Conservation (phyloP, 2,329 filamentous ascomycete genomes). For the Stagonosporopsis chrysanthemi region DNA sequence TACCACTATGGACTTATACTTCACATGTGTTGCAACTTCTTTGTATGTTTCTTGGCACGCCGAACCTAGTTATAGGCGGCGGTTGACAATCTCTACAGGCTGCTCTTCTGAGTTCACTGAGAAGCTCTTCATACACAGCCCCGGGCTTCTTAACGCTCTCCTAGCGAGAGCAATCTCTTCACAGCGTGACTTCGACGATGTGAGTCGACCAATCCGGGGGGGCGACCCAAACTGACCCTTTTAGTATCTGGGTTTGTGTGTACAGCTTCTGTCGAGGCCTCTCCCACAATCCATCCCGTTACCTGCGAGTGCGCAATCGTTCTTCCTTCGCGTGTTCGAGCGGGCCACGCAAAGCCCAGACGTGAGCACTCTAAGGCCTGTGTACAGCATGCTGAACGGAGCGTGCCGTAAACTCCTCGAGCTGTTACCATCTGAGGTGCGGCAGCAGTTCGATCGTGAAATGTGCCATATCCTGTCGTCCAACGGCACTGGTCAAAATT, state of each 20-base stretch:
- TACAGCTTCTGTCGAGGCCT: slow-evolving; percentile 42
- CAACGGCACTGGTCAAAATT: slow-evolving; percentile 29
- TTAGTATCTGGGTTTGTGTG: slow-evolving; percentile 42
- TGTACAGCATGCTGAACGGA: slow-evolving; percentile 47
- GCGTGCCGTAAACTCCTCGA: slow-evolving; percentile 43
- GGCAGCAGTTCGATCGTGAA: slow-evolving; percentile 37
- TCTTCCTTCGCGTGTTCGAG: slow-evolving; percentile 46
- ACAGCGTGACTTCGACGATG: slow-evolving; percentile 40
- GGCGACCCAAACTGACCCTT: background rate
- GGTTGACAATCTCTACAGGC: slow-evolving; percentile 24
- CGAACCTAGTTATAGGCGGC: slow-evolving; percentile 9
- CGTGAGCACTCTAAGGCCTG: slow-evolving; percentile 34
- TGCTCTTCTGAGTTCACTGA: slow-evolving; percentile 42
- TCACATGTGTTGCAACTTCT: slow-evolving; percentile 59
- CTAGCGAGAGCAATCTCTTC: slow-evolving; percentile 44
- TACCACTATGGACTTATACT: slow-evolving; percentile 61
- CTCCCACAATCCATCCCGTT: slow-evolving; percentile 41
- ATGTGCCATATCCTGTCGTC: slow-evolving; percentile 40
- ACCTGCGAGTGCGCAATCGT: slow-evolving; percentile 43
- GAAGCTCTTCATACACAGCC: slow-evolving; percentile 39
- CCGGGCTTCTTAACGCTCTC: slow-evolving; percentile 42
- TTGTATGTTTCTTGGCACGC: slow-evolving; percentile 45
- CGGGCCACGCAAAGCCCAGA: slow-evolving; percentile 33
- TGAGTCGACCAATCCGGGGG: slow-evolving; percentile 18
- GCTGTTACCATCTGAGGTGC: slow-evolving; percentile 31